phyloP scores from a whole-genome alignment of 176 grass and related monocot genomes.

The Musa beccarii region DNA sequence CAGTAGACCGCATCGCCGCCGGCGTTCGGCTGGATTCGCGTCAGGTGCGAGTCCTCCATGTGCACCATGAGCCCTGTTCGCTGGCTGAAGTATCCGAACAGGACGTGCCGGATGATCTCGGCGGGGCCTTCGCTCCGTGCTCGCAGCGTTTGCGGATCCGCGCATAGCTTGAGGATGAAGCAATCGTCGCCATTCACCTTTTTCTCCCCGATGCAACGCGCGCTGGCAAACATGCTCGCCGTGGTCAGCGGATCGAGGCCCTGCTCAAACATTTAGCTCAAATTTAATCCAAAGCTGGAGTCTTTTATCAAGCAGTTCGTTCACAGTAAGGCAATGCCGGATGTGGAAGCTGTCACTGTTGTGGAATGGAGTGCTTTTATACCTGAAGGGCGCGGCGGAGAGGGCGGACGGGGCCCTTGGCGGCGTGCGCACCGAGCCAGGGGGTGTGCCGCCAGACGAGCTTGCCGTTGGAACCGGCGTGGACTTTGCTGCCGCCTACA shows the following conservation, averaged over 20 bases:
- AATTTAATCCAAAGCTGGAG: not conserved
- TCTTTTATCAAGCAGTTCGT: not conserved
- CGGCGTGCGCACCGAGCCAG: constrained; percentile 93
- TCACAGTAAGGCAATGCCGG: not conserved
- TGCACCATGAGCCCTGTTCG: constrained; percentile 76
- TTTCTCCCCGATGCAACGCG: constrained; percentile 88
- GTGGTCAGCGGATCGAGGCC: constrained; percentile 84
- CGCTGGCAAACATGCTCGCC: constrained; percentile 58
- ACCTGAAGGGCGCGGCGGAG: constrained; percentile 94
- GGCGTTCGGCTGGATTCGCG: constrained; percentile 69
- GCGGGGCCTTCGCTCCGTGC: constrained; percentile 76
- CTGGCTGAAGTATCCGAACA: constrained; percentile 97
- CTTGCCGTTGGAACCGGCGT: constrained; percentile 79
- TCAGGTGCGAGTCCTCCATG: constrained; percentile 91
- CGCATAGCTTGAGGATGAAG: constrained; percentile 88
- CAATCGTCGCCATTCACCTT: constrained; percentile 91
- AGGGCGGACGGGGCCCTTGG: constrained; percentile 75
- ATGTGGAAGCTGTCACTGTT: not conserved
- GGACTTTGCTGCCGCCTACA: constrained; percentile 82
- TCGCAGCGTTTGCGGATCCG: constrained; percentile 64
- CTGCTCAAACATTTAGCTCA: constrained; percentile 19
- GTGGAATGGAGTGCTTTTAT: not conserved
- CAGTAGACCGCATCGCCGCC: constrained; percentile 87
- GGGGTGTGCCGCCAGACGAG: constrained; percentile 96
- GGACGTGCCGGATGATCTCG: constrained; percentile 90